phyloP scores from a whole-genome alignment of 164 flowering plant genomes.

The Piper betle region DNA sequence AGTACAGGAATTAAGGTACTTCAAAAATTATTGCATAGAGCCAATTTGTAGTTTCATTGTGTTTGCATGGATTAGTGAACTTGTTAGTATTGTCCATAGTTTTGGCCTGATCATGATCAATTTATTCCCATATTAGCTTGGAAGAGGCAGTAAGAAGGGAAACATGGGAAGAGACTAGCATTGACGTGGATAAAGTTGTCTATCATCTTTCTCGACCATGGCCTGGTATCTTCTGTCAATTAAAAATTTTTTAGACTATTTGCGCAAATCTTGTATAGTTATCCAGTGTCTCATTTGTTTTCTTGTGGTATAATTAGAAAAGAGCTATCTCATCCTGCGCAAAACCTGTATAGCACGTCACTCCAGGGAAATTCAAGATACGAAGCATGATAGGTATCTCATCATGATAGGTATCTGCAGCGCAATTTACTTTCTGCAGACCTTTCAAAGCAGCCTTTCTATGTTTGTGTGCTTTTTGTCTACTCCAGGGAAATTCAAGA shows the following conservation, averaged over 20 bases:
- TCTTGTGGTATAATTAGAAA: no score
- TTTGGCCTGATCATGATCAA: neutral
- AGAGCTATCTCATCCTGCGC: no score
- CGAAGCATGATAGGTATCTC: slow-evolving; percentile 10
- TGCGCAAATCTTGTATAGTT: neutral
- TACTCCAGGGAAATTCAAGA: neutral
- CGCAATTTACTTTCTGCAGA: no score
- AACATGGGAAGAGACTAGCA: slow-evolving; percentile 93
- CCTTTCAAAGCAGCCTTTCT: no score
- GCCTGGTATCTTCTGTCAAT: slow-evolving; percentile 52
- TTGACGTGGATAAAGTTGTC: slow-evolving; percentile 90
- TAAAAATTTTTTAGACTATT: no score
- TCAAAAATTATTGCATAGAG: no score
- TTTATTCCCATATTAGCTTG: slow-evolving; percentile 50
- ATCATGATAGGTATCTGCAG: no score
- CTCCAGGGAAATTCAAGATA: neutral
- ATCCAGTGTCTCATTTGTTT: neutral
- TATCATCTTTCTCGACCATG: slow-evolving; percentile 99
- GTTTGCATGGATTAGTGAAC: no score
- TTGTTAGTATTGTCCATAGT: neutral
- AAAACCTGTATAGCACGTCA: no score
- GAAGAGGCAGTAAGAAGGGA: slow-evolving; percentile 98
- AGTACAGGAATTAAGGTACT: no score
- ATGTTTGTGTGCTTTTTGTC: neutral
- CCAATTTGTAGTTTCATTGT: no score